These are phyloP conservation scores for Arctium lappa DNA, from an alignment of 129 eudicot species.

Conservation along the genomic window DNA sequence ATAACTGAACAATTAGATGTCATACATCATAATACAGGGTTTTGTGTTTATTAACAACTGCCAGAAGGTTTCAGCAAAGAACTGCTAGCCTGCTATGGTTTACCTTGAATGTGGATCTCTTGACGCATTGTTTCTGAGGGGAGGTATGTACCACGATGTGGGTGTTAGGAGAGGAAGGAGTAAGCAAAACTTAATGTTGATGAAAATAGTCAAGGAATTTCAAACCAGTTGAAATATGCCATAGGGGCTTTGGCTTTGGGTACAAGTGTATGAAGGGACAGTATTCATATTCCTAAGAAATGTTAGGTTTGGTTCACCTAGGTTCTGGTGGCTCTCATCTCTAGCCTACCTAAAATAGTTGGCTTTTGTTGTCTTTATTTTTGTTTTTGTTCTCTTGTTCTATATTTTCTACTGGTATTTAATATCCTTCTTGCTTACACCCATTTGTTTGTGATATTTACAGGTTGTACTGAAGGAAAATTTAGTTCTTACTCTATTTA, in stretches of 20 bases:
- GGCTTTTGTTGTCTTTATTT: not conserved
- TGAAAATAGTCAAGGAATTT: not conserved
- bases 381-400: not conserved
- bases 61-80: not conserved
- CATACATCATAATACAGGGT: not conserved
- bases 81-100: not conserved
- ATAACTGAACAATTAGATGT: not conserved
- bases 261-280: not conserved
- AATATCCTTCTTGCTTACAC: constrained; percentile 16
- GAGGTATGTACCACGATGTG: not conserved
- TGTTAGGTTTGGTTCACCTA: not conserved
- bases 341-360: not conserved
- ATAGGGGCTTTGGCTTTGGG: too few species aligned
- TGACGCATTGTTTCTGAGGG: not conserved
- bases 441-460: constrained; percentile 21
- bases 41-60: not conserved
- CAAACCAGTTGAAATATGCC: not conserved
- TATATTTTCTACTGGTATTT: not conserved
- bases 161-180: not conserved
- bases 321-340: not conserved
- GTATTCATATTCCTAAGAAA: not conserved
- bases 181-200: not conserved
- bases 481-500: constrained; percentile 70
- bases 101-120: not conserved
- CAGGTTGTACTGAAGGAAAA: constrained; percentile 99